These are phyloP conservation scores for Thelonectria discophora DNA, from an alignment of 2,329 filamentous ascomycete species.

Conservation along the genomic window DNA sequence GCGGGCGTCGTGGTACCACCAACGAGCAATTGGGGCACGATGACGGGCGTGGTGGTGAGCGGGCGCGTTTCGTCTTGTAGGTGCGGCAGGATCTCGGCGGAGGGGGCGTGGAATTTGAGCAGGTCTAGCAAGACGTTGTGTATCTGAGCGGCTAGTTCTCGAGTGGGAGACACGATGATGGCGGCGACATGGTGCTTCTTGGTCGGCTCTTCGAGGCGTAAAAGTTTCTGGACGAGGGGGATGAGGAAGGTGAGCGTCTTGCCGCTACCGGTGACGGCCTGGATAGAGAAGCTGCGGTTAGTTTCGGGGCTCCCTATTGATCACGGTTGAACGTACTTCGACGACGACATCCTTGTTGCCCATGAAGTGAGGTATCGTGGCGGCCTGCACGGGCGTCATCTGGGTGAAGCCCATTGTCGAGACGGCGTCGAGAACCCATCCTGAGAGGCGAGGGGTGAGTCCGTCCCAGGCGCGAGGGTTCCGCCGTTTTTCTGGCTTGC, in stretches of 20 bases:
- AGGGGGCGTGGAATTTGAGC: slow-evolving; percentile 83
- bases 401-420: slow-evolving; percentile 84
- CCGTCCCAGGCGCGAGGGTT: slow-evolving; percentile 58
- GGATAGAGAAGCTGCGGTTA: background rate
- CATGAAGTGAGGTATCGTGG: slow-evolving; percentile 87
- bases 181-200: slow-evolving; percentile 91
- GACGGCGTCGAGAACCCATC: slow-evolving; percentile 87
- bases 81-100: slow-evolving; percentile 69
- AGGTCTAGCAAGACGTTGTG: slow-evolving; percentile 80
- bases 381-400: slow-evolving; percentile 95
- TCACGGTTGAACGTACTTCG: slow-evolving; percentile 61
- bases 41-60: slow-evolving; percentile 55
- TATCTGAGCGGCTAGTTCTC: slow-evolving; percentile 92
- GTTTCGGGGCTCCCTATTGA: background rate
- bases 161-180: slow-evolving; percentile 89
- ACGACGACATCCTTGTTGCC: slow-evolving; percentile 93
- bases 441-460: slow-evolving; percentile 51
- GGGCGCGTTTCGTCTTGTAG: slow-evolving; percentile 65
- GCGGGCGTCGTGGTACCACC: slow-evolving; percentile 82
- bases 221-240: slow-evolving; percentile 81
- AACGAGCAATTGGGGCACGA: slow-evolving; percentile 88
- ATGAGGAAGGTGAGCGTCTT: slow-evolving; percentile 90
- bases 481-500: slow-evolving; percentile 51
- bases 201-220: slow-evolving; percentile 81
- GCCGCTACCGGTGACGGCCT: slow-evolving; percentile 89